A percentile compares a stretch with the other conserved stretches of the same genome.
These are phyloP conservation scores for Metschnikowia lachancei DNA, from an alignment of 805 yeast species.

Conservation along the genomic window DNA sequence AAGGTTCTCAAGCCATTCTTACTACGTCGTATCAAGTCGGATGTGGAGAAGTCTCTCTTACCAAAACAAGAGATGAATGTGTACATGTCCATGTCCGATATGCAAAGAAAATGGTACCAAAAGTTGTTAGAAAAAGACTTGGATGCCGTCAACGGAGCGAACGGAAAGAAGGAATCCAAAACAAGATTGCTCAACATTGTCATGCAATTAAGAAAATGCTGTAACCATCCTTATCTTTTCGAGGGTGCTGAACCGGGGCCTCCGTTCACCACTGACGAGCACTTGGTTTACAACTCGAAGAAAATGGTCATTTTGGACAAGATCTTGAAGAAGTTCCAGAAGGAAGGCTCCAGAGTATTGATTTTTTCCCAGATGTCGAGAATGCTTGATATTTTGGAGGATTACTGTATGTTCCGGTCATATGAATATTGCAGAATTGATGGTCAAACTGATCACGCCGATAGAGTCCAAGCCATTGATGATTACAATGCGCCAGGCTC, in stretches of 20 bases:
- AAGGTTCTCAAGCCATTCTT: slow-evolving; percentile 74
- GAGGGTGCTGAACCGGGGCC: slow-evolving; percentile 93
- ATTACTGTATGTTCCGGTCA: slow-evolving; percentile 68
- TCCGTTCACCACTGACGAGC: slow-evolving; percentile 83
- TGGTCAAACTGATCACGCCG: slow-evolving; percentile 79
- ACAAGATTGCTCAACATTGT: slow-evolving; percentile 75
- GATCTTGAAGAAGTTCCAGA: slow-evolving; percentile 55
- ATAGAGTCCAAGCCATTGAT: slow-evolving; percentile 72
- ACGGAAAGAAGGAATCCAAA: slow-evolving; percentile 70
- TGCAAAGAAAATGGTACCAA: slow-evolving; percentile 79
- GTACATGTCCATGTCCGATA: slow-evolving; percentile 71
- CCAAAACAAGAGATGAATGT: slow-evolving; percentile 75
- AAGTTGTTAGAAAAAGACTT: slow-evolving; percentile 74
- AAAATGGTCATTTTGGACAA: slow-evolving; percentile 72
- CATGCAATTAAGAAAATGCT: slow-evolving; percentile 82
- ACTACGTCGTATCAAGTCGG: slow-evolving; percentile 71
- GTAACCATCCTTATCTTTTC: slow-evolving; percentile 80
- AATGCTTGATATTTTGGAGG: slow-evolving; percentile 76
- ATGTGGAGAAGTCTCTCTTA: slow-evolving; percentile 73
- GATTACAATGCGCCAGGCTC: slow-evolving; percentile 76
- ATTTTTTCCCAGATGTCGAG: slow-evolving; percentile 84
- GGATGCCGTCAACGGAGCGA: slow-evolving; percentile 83
- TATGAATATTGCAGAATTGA: slow-evolving; percentile 76
- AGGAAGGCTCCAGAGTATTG: slow-evolving; percentile 73
- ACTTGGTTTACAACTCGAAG: slow-evolving; percentile 67